A percentile compares a stretch with the other conserved stretches of the same genome.
phyloP scores from a whole-genome alignment of 345 rosid genomes.

The Dimocarpus longan region DNA sequence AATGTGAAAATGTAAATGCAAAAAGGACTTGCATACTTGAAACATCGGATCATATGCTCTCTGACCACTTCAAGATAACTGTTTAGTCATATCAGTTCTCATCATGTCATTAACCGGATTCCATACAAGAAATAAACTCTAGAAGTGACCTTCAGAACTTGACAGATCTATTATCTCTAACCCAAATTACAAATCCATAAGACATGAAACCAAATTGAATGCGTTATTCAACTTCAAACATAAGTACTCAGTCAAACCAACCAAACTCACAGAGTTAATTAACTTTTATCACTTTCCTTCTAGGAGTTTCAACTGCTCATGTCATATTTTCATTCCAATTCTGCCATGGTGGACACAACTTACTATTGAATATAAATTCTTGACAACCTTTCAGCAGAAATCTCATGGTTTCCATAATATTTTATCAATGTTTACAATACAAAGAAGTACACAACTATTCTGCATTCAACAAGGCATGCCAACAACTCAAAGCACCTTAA shows the following conservation, averaged over 20 bases:
- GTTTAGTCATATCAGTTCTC: no score
- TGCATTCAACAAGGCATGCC: neutral
- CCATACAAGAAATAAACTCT: neutral
- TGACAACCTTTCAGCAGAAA: neutral
- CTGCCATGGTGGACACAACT: neutral
- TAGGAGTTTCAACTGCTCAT: neutral
- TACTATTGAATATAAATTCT: neutral
- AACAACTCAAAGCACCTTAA: neutral
- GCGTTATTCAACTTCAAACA: neutral
- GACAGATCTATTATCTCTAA: neutral
- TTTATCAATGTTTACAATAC: conserved; percentile 5
- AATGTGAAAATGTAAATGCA: no score
- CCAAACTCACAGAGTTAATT: neutral
- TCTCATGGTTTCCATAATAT: neutral
- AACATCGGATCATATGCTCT: neutral
- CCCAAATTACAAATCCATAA: neutral
- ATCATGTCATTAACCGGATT: no score
- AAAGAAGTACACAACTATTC: neutral
- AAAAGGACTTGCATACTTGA: neutral
- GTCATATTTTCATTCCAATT: neutral
- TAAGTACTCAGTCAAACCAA: neutral
- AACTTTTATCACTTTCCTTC: neutral
- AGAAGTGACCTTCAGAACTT: no score
- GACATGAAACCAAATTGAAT: neutral
- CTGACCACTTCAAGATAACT: neutral